Evolutionary conservation across 148 eudicot species (phyloP), one percentile per base, ranked within the genome.

Genomic region (Cornus controversa): DNA sequence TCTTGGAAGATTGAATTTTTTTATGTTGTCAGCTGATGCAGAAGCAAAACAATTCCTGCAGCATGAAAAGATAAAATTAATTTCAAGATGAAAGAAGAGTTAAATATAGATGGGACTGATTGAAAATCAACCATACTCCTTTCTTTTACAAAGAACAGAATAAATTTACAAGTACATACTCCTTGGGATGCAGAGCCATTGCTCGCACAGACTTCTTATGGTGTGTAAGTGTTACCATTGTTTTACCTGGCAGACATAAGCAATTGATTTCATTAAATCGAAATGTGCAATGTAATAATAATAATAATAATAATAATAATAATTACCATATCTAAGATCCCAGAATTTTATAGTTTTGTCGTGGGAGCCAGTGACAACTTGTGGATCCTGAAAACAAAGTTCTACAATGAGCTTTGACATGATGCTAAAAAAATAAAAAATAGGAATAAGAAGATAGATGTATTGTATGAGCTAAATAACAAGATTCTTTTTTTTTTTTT

Each of bases 141-240:
- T 25, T 22, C 22, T 18, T 14, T 50, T 2, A 71, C 20, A 64
- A 75, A 24, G 24, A 10, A 50, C 16, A 73, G 13, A 66, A 66
- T 27, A 22, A 23, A 73, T 42, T 13, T 26, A 54, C 22, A 53
- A 76, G 57, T 34, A 82, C 94, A 36, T 87, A 95, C 99, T 95
- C 97, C 76, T 77, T 95, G 23, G 99, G 99, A 83, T 95, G 97
- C 70, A 75, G 86, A 73, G 99, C 99, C 93, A 95, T 81, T 70
- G 99, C 99, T 72, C 99, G 87, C 29, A 95, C 97, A 77, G 97
- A 95, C 82, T 95, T 95, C 81, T 95, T 95, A 69, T 95, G 99
- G 70, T 95, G 97, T 4, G 99, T 95, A 36, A 95, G 87, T 42
- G 99, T 95, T 70, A 84, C 58, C 97, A 95, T 95, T 66, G 97